phyloP scores from a whole-genome alignment of 768 basidiomycete genomes.

The Leucocoprinus leucothites region DNA sequence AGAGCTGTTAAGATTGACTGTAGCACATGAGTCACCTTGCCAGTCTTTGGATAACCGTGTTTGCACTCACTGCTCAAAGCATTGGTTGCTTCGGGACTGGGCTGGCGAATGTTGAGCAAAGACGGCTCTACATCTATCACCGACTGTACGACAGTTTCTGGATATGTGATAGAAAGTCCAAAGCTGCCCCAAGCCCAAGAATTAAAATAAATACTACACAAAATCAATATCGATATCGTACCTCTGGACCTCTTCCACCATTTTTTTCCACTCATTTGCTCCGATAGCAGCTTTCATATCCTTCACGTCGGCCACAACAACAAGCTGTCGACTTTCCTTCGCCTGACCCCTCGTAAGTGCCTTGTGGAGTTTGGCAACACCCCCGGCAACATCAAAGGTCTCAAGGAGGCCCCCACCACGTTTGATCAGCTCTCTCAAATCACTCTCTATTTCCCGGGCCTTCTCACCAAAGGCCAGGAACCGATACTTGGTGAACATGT shows the following conservation, averaged over 20 bases:
- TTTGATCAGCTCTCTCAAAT: slow-evolving; percentile 51
- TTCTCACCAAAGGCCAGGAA: slow-evolving; percentile 64
- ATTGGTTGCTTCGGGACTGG: slow-evolving; percentile 17
- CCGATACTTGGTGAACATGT: slow-evolving; percentile 48
- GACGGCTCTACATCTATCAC: slow-evolving; percentile 36
- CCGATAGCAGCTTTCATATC: slow-evolving; percentile 51
- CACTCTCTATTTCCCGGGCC: slow-evolving; percentile 42
- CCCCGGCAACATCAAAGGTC: slow-evolving; percentile 50
- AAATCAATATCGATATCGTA: slow-evolving; percentile 23
- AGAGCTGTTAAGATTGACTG: slow-evolving; percentile 15
- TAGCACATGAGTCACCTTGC: neutral
- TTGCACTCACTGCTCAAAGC: neutral
- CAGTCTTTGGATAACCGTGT: neutral
- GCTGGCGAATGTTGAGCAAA: slow-evolving; percentile 19
- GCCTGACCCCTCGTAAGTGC: slow-evolving; percentile 49
- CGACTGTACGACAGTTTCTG: slow-evolving; percentile 51
- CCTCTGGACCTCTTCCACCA: slow-evolving; percentile 50
- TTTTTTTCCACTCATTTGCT: slow-evolving; percentile 47
- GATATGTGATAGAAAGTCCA: slow-evolving; percentile 38
- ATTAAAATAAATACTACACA: neutral
- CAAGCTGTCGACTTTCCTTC: slow-evolving; percentile 46
- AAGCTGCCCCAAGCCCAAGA: slow-evolving; percentile 25
- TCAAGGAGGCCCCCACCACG: slow-evolving; percentile 63
- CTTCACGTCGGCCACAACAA: slow-evolving; percentile 49
- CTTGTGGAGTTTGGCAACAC: slow-evolving; percentile 47